Conservation (phyloP, 2,329 filamentous ascomycete species). For the Helotiales sp. region DNA sequence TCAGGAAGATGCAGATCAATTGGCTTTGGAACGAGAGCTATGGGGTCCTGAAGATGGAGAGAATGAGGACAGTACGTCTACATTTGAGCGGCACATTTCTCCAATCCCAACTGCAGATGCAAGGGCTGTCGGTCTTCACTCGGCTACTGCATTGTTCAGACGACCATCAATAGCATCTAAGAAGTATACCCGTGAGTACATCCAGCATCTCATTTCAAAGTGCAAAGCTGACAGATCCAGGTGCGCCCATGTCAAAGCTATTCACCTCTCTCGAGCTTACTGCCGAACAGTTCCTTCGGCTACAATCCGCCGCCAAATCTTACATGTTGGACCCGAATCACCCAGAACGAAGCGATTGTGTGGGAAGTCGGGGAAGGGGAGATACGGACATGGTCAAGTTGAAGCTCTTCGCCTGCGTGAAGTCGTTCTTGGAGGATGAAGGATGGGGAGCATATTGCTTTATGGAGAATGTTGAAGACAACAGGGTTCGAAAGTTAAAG, state of each 20-base stretch:
- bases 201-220: not conserved
- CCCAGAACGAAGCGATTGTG: conserved; percentile 39
- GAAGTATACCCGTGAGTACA: conserved; percentile 40
- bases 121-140: conserved; percentile 38
- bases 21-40: conserved; percentile 37
- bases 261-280: conserved; percentile 39
- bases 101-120: conserved; percentile 31
- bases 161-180: conserved; percentile 37
- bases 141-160: conserved; percentile 40
- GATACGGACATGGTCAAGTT: conserved; percentile 40
- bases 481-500: conserved; percentile 32
- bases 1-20: conserved; percentile 25
- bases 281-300: conserved; percentile 38
- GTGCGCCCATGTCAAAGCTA: conserved; percentile 41
- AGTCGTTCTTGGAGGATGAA: conserved; percentile 40
- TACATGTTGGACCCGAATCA: conserved; percentile 42
- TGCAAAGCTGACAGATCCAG: conserved; percentile 25
- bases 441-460: conserved; percentile 42
- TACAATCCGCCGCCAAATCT: conserved; percentile 42
- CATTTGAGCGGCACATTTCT: conserved; percentile 17
- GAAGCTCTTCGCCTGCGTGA: conserved; percentile 39
- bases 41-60: conserved; percentile 39
- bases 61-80: conserved; percentile 19
- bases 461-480: conserved; percentile 27
- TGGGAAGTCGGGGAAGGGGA: conserved; percentile 35